Evolutionary conservation across 1,284 basidiomycete genomes (phyloP), one percentile per base, ranked within the genome.

Genomic region (Mycocalia duriaeana): DNA sequence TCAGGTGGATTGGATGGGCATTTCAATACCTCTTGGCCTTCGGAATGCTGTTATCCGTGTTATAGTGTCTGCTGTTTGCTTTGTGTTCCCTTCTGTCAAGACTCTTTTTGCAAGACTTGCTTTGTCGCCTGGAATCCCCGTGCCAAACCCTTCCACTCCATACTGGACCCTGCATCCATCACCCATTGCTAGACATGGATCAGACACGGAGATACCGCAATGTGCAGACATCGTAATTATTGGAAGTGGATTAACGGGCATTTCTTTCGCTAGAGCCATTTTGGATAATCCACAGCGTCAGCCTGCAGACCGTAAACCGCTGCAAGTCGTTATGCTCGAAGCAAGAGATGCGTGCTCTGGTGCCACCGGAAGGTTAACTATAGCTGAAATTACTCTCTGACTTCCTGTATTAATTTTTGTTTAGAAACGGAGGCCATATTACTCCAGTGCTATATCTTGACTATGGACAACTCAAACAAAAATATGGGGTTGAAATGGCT

Each of bases 361-460:
- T 4, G 85, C 85, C 11, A 85, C 83, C 1, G 84, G 75, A 36
- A 72, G 83, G 83, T 82, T 45, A 34, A 68, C 60, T 14, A 47
- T 26, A 31, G 5, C 23, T 16, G 2, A 11, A 9, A 7, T 39
- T n/a, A 39, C 19, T 2, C 19, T 34, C 28, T 34, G 13, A 34
- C 16, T 13, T 34, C 13, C n/a, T 31, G 37, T 2, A 16, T 28
- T 14, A 20, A 5, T n/a, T 11, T 19, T 25, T 34, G 11, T 44
- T n/a, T 44, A 84, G 85, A 51, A 88, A 88, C 51, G 85, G 85
- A 1, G 85, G 85, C 0, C 85, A 88, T 56, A 75, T 85, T 42
- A 81, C 77, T 19, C 80, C 84, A 1, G 66, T 75, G 3, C 59
- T 83, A 2, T 86, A 79, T 53, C 73, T 77, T 28, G 81, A 85